Evolutionary conservation across 2,329 filamentous ascomycete species (phyloP).

Genomic region (Fusarium sambucinum): DNA sequence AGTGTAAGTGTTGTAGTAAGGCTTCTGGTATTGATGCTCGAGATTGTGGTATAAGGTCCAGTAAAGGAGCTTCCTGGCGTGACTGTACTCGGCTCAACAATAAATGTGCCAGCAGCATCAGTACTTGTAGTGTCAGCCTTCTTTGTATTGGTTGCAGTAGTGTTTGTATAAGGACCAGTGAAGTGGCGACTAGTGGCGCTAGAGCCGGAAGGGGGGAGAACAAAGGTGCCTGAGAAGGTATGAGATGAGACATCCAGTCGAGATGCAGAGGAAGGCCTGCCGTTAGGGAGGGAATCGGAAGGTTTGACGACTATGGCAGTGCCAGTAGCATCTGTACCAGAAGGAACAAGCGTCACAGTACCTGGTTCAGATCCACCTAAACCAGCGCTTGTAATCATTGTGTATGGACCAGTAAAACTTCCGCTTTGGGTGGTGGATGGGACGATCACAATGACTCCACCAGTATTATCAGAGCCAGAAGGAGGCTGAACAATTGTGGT

Average conservation of each 20-base stretch:
- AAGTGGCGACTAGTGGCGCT: background rate
- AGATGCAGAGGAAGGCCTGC: too few species aligned
- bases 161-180: background rate
- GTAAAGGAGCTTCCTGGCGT: background rate
- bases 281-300: too few species aligned
- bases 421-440: background rate
- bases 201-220: background rate
- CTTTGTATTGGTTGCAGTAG: background rate
- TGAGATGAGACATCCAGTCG: too few species aligned
- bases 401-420: too few species aligned
- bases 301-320: background rate
- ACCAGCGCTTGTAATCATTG: too few species aligned
- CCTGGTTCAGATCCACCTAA: background rate
- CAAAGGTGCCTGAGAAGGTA: too few species aligned
- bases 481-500: too few species aligned
- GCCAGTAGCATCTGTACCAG: background rate
- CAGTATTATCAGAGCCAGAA: background rate
- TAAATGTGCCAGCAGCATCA: background rate
- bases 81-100: background rate
- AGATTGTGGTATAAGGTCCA: slow-evolving; percentile 7
- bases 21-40: background rate
- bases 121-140: background rate
- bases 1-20: background rate
- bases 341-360: background rate
- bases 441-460: background rate